phyloP scores from a whole-genome alignment of 2,329 filamentous ascomycete genomes.

The Clarireedia paspali region DNA sequence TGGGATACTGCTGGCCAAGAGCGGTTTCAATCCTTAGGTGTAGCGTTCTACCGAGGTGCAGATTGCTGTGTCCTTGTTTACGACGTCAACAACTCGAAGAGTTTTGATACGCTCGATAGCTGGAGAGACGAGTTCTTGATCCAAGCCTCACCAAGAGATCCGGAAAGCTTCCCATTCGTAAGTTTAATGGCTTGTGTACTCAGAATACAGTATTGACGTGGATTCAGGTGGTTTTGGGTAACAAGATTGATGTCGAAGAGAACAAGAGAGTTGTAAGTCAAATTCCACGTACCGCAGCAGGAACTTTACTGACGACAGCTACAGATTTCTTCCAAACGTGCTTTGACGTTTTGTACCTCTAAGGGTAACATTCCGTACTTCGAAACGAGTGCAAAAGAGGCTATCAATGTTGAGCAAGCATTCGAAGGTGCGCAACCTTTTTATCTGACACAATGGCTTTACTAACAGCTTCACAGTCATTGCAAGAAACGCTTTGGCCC shows the following conservation, averaged over 20 bases:
- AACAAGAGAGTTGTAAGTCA: conserved; percentile 77
- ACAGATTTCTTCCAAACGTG: conserved; percentile 88
- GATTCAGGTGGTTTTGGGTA: conserved; percentile 81
- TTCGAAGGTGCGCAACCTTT: conserved; percentile 46
- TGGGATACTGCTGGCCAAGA: conserved; percentile 98
- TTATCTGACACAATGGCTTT: background rate
- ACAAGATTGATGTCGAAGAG: conserved; percentile 98
- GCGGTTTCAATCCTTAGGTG: conserved; percentile 92
- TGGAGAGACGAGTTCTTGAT: conserved; percentile 99
- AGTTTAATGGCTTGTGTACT: conserved; percentile 30
- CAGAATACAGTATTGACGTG: conserved; percentile 11
- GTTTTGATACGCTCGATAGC: conserved; percentile 95
- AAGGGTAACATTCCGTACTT: conserved; percentile 98
- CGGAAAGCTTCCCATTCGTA: conserved; percentile 96
- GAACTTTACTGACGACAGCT: conserved; percentile 16
- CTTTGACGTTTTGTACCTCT: conserved; percentile 94
- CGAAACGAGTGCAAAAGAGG: conserved; percentile 98
- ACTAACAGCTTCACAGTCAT: conserved; percentile 56
- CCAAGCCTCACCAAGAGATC: conserved; percentile 91
- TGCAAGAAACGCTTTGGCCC: conserved; percentile 86
- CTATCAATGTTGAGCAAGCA: conserved; percentile 91
- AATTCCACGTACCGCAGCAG: background rate
- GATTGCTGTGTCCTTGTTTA: conserved; percentile 98
- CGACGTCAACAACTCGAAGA: conserved; percentile 99
- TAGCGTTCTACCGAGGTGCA: conserved; percentile 94